Conservation (phyloP, 192 early-diverging fungal species). For the Phlyctochytrium arcticum region DNA sequence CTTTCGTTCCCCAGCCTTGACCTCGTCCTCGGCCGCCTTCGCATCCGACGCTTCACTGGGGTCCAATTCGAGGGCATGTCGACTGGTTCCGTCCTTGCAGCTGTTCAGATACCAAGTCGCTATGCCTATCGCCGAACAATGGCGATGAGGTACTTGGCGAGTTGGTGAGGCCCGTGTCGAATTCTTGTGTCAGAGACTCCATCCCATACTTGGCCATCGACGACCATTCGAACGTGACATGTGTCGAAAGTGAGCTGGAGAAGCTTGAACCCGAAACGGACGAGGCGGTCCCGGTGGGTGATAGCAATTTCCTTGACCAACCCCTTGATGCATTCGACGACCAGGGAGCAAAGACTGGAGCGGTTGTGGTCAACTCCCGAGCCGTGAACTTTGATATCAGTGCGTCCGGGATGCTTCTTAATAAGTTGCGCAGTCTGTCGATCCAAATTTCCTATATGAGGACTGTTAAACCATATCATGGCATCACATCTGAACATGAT, state of each 20-base stretch:
- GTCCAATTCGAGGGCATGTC: no score
- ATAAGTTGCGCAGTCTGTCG: background rate
- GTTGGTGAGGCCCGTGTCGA: slow-evolving; percentile 15
- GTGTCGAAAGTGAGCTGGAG: slow-evolving; percentile 14
- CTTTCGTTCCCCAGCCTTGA: no score
- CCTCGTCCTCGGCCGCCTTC: no score
- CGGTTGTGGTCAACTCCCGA: slow-evolving; percentile 1
- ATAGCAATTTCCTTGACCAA: slow-evolving; percentile 18
- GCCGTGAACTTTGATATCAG: slow-evolving; percentile 13
- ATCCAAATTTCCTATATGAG: no score
- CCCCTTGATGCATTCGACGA: background rate
- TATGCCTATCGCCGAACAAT: slow-evolving; percentile 11
- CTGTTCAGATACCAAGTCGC: slow-evolving; percentile 18
- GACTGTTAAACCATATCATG: no score
- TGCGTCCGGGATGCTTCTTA: slow-evolving; percentile 11
- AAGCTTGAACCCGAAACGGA: background rate
- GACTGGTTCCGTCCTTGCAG: background rate
- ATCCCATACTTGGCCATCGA: background rate
- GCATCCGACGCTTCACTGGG: no score
- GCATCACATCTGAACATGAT: no score
- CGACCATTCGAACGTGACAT: slow-evolving; percentile 10
- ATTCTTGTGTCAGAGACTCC: background rate
- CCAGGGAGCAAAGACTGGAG: slow-evolving; percentile 1
- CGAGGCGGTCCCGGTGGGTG: slow-evolving; percentile 12
- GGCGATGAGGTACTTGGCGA: slow-evolving; percentile 10